Conservation (phyloP, 1,284 basidiomycete species). For the Boletus mariae region DNA sequence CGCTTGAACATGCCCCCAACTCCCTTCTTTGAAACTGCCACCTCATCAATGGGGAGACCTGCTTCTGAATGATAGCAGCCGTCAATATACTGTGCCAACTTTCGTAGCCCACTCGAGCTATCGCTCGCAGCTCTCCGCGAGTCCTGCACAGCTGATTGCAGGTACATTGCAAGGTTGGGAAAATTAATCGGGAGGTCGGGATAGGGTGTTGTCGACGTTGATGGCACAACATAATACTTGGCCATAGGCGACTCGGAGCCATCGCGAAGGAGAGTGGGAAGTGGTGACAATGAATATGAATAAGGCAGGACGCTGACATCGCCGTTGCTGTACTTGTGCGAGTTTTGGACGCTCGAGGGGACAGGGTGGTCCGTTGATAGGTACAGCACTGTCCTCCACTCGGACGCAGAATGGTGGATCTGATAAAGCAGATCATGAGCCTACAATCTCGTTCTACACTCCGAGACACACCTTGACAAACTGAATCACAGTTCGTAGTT, state of each 20-base stretch:
- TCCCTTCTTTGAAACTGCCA: constrained; percentile 37
- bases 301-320: constrained; percentile 65
- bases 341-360: constrained; percentile 42
- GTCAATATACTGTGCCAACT: constrained; percentile 51
- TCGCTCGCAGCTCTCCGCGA: constrained; percentile 60
- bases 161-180: constrained; percentile 69
- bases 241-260: constrained; percentile 57
- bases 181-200: constrained; percentile 70
- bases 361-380: constrained; percentile 68
- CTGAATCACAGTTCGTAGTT: constrained; percentile 68
- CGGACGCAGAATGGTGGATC: constrained; percentile 53
- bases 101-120: constrained; percentile 54
- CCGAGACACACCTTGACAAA: constrained; percentile 57
- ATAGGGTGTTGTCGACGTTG: constrained; percentile 52
- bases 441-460: not conserved
- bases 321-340: constrained; percentile 49
- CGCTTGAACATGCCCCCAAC: constrained; percentile 55
- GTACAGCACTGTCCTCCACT: constrained; percentile 73
- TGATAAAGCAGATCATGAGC: constrained; percentile 25
- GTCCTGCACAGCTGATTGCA: constrained; percentile 64
- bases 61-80: constrained; percentile 54
- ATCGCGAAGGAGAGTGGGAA: constrained; percentile 60
- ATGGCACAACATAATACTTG: constrained; percentile 68
- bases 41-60: constrained; percentile 29
- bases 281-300: constrained; percentile 59